Conservation (phyloP, 495 filamentous ascomycete genomes). For the Hypoxylon fuscum region DNA sequence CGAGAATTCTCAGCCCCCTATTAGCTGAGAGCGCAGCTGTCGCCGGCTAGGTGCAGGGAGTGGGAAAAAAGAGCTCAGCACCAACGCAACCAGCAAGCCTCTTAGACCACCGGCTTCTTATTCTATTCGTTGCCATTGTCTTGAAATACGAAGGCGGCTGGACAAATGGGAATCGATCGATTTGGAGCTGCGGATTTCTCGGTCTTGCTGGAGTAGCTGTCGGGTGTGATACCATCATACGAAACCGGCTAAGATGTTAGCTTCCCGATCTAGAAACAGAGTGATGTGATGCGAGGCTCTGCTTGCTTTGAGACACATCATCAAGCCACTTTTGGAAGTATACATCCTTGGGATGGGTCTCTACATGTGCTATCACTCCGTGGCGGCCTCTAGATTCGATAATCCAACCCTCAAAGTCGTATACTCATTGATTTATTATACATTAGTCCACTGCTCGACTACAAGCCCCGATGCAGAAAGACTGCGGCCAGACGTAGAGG, state of each 20-base stretch:
- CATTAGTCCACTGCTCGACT: no score
- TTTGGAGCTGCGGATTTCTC: no score
- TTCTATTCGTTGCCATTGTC: conserved; percentile 13
- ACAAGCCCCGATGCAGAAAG: no score
- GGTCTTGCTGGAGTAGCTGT: no score
- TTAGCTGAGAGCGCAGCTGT: conserved; percentile 25
- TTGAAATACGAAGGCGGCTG: neutral
- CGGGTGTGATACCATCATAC: no score
- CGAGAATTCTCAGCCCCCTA: conserved; percentile 5
- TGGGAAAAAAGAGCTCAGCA: neutral
- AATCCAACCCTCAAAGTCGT: no score
- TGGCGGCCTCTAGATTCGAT: neutral
- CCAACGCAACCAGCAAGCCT: conserved; percentile 10
- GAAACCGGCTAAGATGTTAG: neutral
- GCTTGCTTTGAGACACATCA: neutral
- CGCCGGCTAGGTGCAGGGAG: conserved; percentile 27
- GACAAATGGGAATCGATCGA: neutral
- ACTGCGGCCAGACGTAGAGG: no score
- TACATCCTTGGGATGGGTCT: no score
- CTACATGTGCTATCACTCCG: neutral
- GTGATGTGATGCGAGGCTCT: conserved; percentile 7
- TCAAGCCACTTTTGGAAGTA: no score
- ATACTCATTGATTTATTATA: no score
- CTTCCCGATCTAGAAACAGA: neutral
- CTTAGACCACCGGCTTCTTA: neutral